Conservation (phyloP, 495 filamentous ascomycete species). For the Hyaloscypha finlandica region DNA sequence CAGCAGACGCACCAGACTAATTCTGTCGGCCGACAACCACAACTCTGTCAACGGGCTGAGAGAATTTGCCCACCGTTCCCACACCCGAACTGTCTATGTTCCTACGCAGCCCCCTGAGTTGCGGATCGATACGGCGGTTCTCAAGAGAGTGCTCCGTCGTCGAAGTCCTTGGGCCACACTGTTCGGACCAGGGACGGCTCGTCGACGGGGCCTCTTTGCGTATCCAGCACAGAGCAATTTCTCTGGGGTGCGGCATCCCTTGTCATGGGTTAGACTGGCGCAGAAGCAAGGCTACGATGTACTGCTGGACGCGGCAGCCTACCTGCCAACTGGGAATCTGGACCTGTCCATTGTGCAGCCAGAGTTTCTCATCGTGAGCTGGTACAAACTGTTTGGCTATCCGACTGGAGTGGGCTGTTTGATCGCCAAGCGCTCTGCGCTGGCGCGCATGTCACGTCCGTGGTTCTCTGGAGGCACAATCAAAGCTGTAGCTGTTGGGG, state of each 20-base stretch:
- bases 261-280: conserved; percentile 49
- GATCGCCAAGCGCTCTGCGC: conserved; percentile 48
- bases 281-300: conserved; percentile 48
- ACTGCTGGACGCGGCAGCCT: conserved; percentile 60
- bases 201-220: conserved; percentile 47
- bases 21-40: conserved; percentile 40
- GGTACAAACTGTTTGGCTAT: conserved; percentile 69
- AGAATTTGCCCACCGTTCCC: conserved; percentile 30
- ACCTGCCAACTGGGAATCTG: conserved; percentile 52
- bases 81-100: conserved; percentile 28
- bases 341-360: conserved; percentile 53
- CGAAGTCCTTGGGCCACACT: background rate
- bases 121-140: conserved; percentile 9
- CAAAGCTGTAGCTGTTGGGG: conserved; percentile 49
- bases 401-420: conserved; percentile 60
- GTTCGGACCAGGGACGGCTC: conserved; percentile 3
- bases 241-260: conserved; percentile 58
- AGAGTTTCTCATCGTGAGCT: conserved; percentile 58
- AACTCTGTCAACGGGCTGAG: conserved; percentile 41
- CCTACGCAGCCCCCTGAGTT: conserved; percentile 9
- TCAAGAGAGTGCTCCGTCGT: conserved; percentile 21
- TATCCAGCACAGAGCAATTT: conserved; percentile 69
- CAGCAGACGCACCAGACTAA: conserved; percentile 13
- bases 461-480: conserved; percentile 66
- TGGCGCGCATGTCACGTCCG: conserved; percentile 45